Evolutionary conservation across 176 grass and related monocot genomes (phyloP).

Genomic region (Eragrostis curvula): DNA sequence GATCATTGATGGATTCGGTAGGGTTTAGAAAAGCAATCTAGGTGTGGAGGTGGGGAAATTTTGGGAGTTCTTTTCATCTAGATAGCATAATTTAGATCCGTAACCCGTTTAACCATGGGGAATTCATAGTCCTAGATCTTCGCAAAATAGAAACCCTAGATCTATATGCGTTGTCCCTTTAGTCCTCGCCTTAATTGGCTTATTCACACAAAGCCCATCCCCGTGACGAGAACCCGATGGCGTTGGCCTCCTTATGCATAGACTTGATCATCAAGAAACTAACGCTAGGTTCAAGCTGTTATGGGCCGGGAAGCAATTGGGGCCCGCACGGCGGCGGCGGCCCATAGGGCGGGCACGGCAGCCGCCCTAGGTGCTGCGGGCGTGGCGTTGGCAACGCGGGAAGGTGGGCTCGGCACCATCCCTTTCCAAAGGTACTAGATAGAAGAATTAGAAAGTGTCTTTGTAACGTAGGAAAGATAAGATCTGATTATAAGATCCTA

Average conservation of each 20-base stretch:
- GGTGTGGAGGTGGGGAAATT: not conserved
- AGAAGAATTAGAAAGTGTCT: no score
- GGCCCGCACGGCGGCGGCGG: no score
- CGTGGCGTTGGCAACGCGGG: no score
- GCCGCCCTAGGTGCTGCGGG: no score
- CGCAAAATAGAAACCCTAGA: constrained; percentile 19
- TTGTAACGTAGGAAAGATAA: no score
- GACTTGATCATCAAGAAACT: not conserved
- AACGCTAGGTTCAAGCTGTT: not conserved
- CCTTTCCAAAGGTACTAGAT: no score
- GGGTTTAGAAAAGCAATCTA: constrained; percentile 1
- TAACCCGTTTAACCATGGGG: not conserved
- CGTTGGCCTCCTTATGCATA: not conserved
- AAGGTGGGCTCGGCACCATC: no score
- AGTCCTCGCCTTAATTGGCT: not conserved
- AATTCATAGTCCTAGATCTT: not conserved
- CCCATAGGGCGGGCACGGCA: no score
- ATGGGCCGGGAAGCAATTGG: no score
- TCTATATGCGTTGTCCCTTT: not conserved
- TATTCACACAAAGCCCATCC: not conserved
- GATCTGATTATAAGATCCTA: no score
- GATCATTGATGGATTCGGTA: constrained; percentile 13
- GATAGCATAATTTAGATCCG: not conserved
- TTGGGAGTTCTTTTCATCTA: not conserved
- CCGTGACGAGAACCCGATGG: not conserved